Conservation (phyloP, 1,284 basidiomycete species). For the Irpex lacteus region DNA sequence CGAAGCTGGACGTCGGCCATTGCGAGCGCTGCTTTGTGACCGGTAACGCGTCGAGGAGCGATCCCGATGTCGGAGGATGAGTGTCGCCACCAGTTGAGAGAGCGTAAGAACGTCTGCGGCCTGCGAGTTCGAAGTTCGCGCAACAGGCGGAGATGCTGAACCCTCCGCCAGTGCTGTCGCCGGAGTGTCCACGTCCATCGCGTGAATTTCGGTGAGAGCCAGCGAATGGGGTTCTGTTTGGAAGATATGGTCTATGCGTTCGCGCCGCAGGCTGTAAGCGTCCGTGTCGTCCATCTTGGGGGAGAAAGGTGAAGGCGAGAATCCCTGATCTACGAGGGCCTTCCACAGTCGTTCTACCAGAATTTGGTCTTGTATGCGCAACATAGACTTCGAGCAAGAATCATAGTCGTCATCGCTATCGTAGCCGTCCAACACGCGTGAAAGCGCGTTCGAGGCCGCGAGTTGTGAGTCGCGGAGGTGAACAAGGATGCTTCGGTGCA, state of each 20-base stretch:
- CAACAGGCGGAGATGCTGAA: constrained; percentile 16
- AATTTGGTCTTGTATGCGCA: constrained; percentile 25
- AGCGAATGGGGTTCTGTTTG: constrained; percentile 4
- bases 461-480: constrained; percentile 13
- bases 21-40: constrained; percentile 12
- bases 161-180: constrained; percentile 7
- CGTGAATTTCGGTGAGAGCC: background rate
- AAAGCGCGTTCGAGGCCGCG: background rate
- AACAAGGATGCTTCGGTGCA: constrained; percentile 37
- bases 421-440: background rate
- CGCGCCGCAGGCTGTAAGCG: background rate
- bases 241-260: constrained; percentile 10
- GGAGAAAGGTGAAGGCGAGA: constrained; percentile 15
- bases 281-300: background rate
- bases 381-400: constrained; percentile 8
- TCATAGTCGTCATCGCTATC: constrained; percentile 13
- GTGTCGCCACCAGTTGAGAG: constrained; percentile 32
- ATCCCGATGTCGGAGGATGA: constrained; percentile 32
- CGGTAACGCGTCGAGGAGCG: constrained; percentile 24
- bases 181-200: constrained; percentile 1
- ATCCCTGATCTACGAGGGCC: constrained; percentile 31
- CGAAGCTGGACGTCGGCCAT: constrained; percentile 3
- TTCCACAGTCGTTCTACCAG: constrained; percentile 32
- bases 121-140: constrained; percentile 7
- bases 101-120: constrained; percentile 23